Base-by-base conservation (phyloP, 208 protist species). In the Leishmania tropica region DNA sequence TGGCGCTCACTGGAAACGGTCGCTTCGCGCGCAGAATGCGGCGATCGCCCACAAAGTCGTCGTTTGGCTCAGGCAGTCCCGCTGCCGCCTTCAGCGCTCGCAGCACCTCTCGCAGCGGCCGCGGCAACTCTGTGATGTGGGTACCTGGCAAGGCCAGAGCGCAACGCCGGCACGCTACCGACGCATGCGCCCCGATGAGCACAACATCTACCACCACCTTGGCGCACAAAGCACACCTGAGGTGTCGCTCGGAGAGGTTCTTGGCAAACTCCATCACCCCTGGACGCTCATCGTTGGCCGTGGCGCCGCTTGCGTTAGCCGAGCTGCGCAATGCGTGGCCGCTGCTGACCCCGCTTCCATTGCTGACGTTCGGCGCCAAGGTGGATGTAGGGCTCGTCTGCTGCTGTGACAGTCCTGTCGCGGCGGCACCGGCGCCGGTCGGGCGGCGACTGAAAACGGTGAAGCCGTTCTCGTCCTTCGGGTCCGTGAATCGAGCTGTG, bases 151-250 rank as follows among this genome's bases (percentile, higher is more conserved):
- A 35, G 70, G 76, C 48, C 24, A 84, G 51, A 2, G 86, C 84
- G 76, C 93, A 96, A 21, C 74, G 67, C 13, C 88, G 87, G 83
- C 93, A 96, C 40, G 81, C 81, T 45, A 96, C 40, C 37, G 80
- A 80, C 35, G 78, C 86, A 54, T 85, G 84, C 6, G 73, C 21
- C 73, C 87, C 56, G 58, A 93, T 80, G 76, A 92, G 86, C 71
- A 96, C 93, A 15, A 90, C 80, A 79, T 94, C 88, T 13, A 77
- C 78, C 3, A 83, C 83, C 7, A 91, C 75, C 62, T 91, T 89
- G 45, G 75, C 75, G 75, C 93, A 96, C 45, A 90, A 40, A 19
- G 79, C 76, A 80, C 93, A 96, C 13, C 75, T 70, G 76, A 94
- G 89, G 75, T 86, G 88, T 17, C 54, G 79, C n/a, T 88, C 77